Conservation (phyloP, 2,329 filamentous ascomycete species). For the Blastomyces parvus region DNA sequence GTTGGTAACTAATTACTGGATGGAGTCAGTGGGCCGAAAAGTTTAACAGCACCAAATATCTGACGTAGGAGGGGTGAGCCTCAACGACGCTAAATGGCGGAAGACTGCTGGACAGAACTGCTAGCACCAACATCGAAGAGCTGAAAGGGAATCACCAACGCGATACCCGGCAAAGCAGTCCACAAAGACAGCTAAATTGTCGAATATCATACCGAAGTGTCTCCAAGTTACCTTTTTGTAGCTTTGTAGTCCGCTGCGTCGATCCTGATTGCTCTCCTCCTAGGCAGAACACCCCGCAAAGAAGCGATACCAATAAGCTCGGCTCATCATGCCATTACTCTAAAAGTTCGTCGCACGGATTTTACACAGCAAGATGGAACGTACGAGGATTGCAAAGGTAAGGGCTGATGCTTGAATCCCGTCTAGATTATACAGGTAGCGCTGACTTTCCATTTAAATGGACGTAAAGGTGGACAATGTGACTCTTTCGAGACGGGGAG, state of each 20-base stretch:
- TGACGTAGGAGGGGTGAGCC: conserved; percentile 5
- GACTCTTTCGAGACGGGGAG: conserved; percentile 48
- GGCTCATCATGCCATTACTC: conserved; percentile 2
- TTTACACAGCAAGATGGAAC: conserved; percentile 13
- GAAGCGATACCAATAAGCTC: not conserved
- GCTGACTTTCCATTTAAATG: conserved; percentile 3
- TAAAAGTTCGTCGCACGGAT: not conserved
- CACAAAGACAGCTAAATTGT: not conserved
- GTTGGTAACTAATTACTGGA: too few species aligned
- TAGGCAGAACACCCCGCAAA: not conserved
- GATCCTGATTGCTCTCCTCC: not conserved
- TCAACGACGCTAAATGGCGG: not conserved
- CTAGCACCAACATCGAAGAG: not conserved
- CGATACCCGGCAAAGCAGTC: not conserved
- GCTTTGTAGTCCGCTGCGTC: not conserved
- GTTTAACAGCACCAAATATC: not conserved
- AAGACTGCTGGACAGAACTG: not conserved
- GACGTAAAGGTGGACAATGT: conserved; percentile 45
- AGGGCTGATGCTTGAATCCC: not conserved
- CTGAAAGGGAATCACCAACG: not conserved
- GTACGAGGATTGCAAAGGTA: conserved; percentile 17
- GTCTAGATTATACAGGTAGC: not conserved
- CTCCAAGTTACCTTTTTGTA: not conserved
- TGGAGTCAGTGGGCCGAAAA: not conserved
- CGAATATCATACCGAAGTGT: not conserved